Percentiles rank a stretch among this genome's conserved stretches.
Conservation (phyloP, 306 rosid species). For the Cyclanthera cordifolia region DNA sequence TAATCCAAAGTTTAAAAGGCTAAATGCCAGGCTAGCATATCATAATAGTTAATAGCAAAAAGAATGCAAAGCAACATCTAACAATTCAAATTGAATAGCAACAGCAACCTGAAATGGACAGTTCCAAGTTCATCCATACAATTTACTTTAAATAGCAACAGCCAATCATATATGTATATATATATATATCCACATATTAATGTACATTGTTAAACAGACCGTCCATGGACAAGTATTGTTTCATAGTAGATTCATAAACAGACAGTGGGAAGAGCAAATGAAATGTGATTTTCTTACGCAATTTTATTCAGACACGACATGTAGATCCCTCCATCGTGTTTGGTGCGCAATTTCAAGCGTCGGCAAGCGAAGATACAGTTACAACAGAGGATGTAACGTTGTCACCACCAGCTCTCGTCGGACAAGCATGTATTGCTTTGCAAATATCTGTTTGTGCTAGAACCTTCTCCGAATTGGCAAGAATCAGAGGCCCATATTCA, state of each 20-base stretch:
- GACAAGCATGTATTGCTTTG: slow-evolving; percentile 56
- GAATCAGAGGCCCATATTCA: slow-evolving; percentile 53
- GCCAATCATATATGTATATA: not conserved
- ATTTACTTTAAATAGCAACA: not conserved
- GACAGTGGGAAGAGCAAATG: not conserved
- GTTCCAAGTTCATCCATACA: not conserved
- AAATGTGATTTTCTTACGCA: not conserved
- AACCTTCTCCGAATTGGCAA: slow-evolving; percentile 58
- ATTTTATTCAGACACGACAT: not conserved
- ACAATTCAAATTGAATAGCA: not conserved
- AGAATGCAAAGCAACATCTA: not conserved
- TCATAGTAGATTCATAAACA: not conserved
- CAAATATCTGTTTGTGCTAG: slow-evolving; percentile 60
- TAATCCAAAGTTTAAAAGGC: not conserved
- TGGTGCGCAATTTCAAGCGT: not conserved
- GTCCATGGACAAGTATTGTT: not conserved
- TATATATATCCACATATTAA: not conserved
- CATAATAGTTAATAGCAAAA: not conserved
- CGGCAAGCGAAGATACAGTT: slow-evolving; percentile 5
- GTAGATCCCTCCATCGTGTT: not conserved
- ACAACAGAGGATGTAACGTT: slow-evolving; percentile 4
- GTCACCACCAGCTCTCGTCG: slow-evolving; percentile 8
- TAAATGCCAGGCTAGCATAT: not conserved
- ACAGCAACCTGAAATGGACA: not conserved
- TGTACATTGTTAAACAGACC: not conserved